These are phyloP conservation scores for Raphanus hybrid DNA, from an alignment of 441 rosid genomes.

Conservation along the genomic window DNA sequence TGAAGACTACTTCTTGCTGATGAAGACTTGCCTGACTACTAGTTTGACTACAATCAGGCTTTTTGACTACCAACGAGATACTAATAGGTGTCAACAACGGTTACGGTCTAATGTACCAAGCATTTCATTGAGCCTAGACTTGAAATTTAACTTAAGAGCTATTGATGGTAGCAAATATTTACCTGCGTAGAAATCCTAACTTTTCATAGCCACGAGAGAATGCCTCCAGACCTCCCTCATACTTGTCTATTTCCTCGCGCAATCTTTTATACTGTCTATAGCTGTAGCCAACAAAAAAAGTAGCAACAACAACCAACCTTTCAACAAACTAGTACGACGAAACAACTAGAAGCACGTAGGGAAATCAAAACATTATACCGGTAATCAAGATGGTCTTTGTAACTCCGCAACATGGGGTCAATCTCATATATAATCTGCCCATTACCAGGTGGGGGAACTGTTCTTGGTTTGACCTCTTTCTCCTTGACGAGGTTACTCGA, in stretches of 20 bases:
- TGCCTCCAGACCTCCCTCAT: constrained; percentile 90
- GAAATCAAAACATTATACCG: constrained; percentile 49
- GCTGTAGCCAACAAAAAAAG: constrained; percentile 48
- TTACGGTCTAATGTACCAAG: background rate
- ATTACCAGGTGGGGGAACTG: constrained; percentile 77
- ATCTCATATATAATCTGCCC: constrained; percentile 86
- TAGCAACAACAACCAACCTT: background rate
- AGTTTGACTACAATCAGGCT: background rate
- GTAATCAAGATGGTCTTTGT: constrained; percentile 82
- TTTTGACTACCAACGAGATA: background rate
- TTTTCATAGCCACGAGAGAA: constrained; percentile 98
- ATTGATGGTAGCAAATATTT: constrained; percentile 27
- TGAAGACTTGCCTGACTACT: constrained; percentile 20
- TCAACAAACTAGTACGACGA: constrained; percentile 2
- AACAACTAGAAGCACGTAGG: background rate
- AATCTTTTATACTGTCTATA: constrained; percentile 69
- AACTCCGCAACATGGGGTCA: constrained; percentile 70
- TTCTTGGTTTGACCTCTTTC: constrained; percentile 46
- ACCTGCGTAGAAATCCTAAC: constrained; percentile 91
- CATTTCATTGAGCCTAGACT: constrained; percentile 2
- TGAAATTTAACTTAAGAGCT: background rate
- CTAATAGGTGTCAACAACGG: background rate
- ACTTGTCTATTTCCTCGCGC: constrained; percentile 75
- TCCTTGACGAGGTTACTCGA: constrained; percentile 39
- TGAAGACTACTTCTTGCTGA: background rate